phyloP scores from a whole-genome alignment of 2,329 filamentous ascomycete genomes.

The Claviceps sp. region DNA sequence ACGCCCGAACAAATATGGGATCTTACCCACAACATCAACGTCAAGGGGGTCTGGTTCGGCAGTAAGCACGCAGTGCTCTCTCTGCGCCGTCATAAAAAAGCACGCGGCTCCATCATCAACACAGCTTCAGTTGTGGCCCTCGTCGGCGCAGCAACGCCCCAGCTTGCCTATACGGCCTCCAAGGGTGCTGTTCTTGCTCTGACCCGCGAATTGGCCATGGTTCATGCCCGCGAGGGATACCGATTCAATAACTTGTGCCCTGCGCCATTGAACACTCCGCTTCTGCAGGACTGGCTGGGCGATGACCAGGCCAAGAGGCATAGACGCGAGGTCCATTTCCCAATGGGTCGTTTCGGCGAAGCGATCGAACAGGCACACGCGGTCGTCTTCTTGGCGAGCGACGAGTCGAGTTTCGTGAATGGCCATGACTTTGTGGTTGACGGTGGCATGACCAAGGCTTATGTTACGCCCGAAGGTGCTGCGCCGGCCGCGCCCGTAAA shows the following conservation, averaged over 20 bases:
- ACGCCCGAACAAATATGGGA: constrained; percentile 91
- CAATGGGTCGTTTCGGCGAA: constrained; percentile 76
- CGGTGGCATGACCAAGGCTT: constrained; percentile 89
- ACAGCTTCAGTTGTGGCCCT: constrained; percentile 81
- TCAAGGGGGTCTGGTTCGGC: constrained; percentile 96
- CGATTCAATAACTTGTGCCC: constrained; percentile 87
- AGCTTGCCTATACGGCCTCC: constrained; percentile 85
- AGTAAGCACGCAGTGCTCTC: constrained; percentile 82
- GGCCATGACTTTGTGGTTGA: constrained; percentile 90
- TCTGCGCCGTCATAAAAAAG: constrained; percentile 69
- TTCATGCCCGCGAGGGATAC: constrained; percentile 78
- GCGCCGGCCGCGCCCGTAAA: constrained; percentile 41
- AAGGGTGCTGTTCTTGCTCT: constrained; percentile 87
- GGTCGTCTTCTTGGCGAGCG: constrained; percentile 74
- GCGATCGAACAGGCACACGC: constrained; percentile 88
- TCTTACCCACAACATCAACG: constrained; percentile 84
- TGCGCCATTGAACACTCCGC: constrained; percentile 80
- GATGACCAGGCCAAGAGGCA: constrained; percentile 71
- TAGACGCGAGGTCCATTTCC: constrained; percentile 81
- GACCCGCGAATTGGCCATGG: constrained; percentile 82
- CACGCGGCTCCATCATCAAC: constrained; percentile 74
- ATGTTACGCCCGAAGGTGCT: constrained; percentile 55
- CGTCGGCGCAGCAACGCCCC: constrained; percentile 75
- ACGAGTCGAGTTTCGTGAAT: constrained; percentile 83
- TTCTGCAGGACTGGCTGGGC: constrained; percentile 87